A percentile compares a stretch with the other conserved stretches of the same genome.
Conservation (phyloP, 1,284 basidiomycete genomes). For the Neonothopanus nambi region DNA sequence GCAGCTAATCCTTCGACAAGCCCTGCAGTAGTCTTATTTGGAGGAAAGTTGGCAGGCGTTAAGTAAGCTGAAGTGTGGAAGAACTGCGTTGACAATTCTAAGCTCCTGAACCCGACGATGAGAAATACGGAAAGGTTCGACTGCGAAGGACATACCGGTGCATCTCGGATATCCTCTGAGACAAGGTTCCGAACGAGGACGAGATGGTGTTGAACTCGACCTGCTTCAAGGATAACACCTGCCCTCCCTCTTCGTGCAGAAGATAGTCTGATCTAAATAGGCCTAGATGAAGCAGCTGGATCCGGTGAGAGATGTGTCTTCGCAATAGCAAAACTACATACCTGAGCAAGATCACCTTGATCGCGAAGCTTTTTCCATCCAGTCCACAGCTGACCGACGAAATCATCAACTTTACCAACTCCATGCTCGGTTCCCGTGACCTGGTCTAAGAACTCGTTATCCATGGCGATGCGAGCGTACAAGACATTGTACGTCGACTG, state of each 20-base stretch:
- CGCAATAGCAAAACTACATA: conserved; percentile 19
- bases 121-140: neutral
- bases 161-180: conserved; percentile 70
- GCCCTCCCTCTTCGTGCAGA: conserved; percentile 60
- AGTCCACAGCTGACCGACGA: conserved; percentile 84
- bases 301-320: neutral
- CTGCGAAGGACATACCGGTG: conserved; percentile 62
- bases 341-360: conserved; percentile 45
- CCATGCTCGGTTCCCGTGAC: conserved; percentile 79
- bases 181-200: conserved; percentile 85
- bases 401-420: conserved; percentile 84
- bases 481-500: conserved; percentile 85
- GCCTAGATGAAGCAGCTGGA: conserved; percentile 81
- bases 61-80: conserved; percentile 61
- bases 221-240: conserved; percentile 74
- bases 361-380: conserved; percentile 80
- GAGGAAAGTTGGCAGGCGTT: conserved; percentile 61
- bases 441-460: conserved; percentile 76
- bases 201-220: conserved; percentile 99
- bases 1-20: conserved; percentile 77
- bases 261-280: conserved; percentile 97
- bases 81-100: conserved; percentile 66
- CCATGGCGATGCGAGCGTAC: conserved; percentile 83
- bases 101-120: conserved; percentile 52
- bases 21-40: conserved; percentile 72